Evolutionary conservation across 768 basidiomycete species (phyloP).

Genomic region (Termitomyces bulborhizus): DNA sequence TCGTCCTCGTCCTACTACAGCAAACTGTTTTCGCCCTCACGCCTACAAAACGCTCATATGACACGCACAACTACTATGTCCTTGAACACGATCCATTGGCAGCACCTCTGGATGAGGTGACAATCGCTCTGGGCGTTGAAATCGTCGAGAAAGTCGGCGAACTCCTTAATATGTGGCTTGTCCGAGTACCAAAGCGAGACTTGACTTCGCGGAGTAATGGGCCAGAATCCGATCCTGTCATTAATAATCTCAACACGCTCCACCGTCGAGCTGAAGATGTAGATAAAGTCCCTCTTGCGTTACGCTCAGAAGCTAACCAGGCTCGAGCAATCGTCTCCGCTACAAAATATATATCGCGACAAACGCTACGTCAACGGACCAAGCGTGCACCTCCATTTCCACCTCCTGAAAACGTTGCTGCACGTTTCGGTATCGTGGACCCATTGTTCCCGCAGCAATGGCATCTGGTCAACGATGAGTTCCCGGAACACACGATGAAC

Average conservation of each 20-base stretch:
- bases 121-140: conserved; percentile 69
- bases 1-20: conserved; percentile 25
- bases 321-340: conserved; percentile 45
- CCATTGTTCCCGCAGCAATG: conserved; percentile 80
- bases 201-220: conserved; percentile 26
- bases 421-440: conserved; percentile 48
- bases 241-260: conserved; percentile 41
- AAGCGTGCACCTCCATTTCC: conserved; percentile 72
- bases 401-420: conserved; percentile 18
- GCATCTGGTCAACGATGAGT: conserved; percentile 25
- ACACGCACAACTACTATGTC: conserved; percentile 78
- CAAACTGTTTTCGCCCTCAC: conserved; percentile 22
- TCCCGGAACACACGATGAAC: conserved; percentile 83
- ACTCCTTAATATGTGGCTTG: conserved; percentile 76
- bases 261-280: conserved; percentile 26
- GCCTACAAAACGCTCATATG: conserved; percentile 48
- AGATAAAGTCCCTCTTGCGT: not conserved
- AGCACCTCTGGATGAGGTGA: conserved; percentile 57
- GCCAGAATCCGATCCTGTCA: conserved; percentile 34
- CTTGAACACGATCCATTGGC: conserved; percentile 48
- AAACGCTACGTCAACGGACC: conserved; percentile 56
- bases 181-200: conserved; percentile 46
- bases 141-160: conserved; percentile 87
- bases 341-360: conserved; percentile 55
- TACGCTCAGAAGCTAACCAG: conserved; percentile 32